Conservation (phyloP, 495 filamentous ascomycete species). For the Opeltia flavorubescens region DNA sequence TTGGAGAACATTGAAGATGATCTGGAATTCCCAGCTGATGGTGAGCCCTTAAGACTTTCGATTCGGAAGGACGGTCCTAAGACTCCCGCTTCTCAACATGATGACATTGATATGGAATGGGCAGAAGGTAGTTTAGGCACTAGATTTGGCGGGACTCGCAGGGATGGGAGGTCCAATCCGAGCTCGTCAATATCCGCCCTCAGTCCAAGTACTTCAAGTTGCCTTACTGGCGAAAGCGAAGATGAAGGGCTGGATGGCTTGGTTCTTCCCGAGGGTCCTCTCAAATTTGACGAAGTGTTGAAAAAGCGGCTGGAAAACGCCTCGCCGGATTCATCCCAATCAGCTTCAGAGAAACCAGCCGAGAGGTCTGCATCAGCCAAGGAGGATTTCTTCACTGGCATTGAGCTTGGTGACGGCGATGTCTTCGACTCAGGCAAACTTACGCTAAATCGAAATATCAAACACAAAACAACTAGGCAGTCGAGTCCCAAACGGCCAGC, state of each 20-base stretch:
- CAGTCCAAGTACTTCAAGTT: conserved; percentile 83
- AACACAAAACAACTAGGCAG: conserved; percentile 56
- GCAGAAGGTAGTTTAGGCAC: conserved; percentile 84
- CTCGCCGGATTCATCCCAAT: conserved; percentile 24
- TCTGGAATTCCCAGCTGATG: conserved; percentile 54
- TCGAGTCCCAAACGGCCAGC: conserved; percentile 59
- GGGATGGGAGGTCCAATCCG: conserved; percentile 59
- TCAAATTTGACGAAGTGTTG: conserved; percentile 66
- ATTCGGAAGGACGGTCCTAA: conserved; percentile 42
- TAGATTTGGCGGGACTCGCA: conserved; percentile 68
- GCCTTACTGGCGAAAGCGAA: conserved; percentile 83
- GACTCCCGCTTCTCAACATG: conserved; percentile 39
- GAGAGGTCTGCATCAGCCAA: conserved; percentile 30
- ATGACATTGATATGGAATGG: conserved; percentile 80
- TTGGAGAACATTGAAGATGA: conserved; percentile 65
- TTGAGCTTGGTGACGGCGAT: conserved; percentile 76
- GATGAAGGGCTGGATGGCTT: conserved; percentile 82
- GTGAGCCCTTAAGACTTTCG: conserved; percentile 44
- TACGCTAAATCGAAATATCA: conserved; percentile 85
- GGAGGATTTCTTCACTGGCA: conserved; percentile 75
- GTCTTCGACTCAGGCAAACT: conserved; percentile 66
- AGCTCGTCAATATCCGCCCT: conserved; percentile 78
- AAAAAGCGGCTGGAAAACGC: conserved; percentile 48
- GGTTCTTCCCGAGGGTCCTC: conserved; percentile 63
- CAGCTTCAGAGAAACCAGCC: conserved; percentile 21